Conservation (phyloP, 2,329 filamentous ascomycete genomes). For the Cladosporium cucumerinum region DNA sequence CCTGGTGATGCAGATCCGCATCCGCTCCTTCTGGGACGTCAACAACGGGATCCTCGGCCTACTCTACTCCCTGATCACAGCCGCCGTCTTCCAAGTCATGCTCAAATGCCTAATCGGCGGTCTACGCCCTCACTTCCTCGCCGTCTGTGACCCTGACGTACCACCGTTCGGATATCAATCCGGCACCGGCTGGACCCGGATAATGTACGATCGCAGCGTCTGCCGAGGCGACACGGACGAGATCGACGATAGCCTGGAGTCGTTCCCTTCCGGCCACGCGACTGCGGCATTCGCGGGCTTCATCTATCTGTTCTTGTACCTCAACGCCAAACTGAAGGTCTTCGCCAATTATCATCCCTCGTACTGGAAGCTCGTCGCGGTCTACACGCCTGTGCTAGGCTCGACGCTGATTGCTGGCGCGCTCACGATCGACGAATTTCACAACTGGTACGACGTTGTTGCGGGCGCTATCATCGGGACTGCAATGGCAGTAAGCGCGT, state of each 20-base stretch:
- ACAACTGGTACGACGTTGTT: constrained; percentile 73
- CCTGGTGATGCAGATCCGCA: constrained; percentile 62
- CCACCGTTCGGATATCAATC: constrained; percentile 40
- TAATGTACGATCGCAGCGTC: constrained; percentile 68
- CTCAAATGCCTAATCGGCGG: constrained; percentile 71
- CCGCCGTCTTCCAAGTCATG: constrained; percentile 74
- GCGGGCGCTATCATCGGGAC: constrained; percentile 65
- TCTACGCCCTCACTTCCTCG: constrained; percentile 17
- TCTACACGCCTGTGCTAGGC: constrained; percentile 64
- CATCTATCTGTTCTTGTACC: constrained; percentile 67
- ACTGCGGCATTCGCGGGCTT: constrained; percentile 71
- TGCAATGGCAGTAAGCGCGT: constrained; percentile 61
- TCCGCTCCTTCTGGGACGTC: constrained; percentile 47
- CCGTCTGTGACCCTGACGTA: constrained; percentile 63
- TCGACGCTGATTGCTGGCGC: constrained; percentile 66
- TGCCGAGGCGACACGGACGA: constrained; percentile 64
- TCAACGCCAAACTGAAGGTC: constrained; percentile 76
- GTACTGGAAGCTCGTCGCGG: constrained; percentile 68
- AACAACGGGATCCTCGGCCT: constrained; percentile 70
- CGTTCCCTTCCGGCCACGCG: constrained; percentile 70
- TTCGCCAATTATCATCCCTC: constrained; percentile 69
- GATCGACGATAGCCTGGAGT: constrained; percentile 68
- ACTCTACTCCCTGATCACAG: constrained; percentile 65
- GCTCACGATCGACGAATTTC: constrained; percentile 67
- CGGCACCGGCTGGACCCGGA: constrained; percentile 53